Percentiles rank a stretch among this genome's conserved stretches.
Evolutionary conservation across 345 rosid genomes (phyloP).

Genomic region (Murraya koenigii): DNA sequence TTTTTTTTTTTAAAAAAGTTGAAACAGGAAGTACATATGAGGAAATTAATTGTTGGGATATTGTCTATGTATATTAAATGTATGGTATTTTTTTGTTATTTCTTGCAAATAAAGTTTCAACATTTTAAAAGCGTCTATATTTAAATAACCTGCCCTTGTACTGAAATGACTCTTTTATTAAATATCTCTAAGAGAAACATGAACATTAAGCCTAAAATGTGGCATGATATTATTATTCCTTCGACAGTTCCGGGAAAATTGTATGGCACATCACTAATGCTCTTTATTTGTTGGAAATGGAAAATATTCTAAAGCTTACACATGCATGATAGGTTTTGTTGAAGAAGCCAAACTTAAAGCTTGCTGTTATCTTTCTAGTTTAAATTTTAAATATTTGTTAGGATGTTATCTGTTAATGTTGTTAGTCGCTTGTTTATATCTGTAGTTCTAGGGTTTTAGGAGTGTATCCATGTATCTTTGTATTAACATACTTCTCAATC

Average conservation of each 20-base stretch:
- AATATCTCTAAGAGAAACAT: neutral
- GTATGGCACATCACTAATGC: neutral
- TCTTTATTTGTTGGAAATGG: neutral
- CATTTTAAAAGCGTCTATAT: neutral
- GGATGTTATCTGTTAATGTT: too few species aligned
- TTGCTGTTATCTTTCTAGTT: too few species aligned
- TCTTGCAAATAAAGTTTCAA: slow-evolving; percentile 1
- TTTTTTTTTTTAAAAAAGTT: neutral
- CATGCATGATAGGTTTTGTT: neutral
- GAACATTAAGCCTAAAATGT: neutral
- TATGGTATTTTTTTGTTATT: neutral
- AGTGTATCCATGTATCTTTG: too few species aligned
- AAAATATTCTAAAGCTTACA: neutral
- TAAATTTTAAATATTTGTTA: too few species aligned
- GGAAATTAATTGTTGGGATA: neutral
- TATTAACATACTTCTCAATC: too few species aligned
- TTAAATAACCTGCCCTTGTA: neutral
- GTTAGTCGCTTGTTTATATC: too few species aligned
- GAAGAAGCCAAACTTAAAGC: too few species aligned
- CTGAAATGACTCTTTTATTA: neutral
- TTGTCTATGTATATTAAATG: neutral
- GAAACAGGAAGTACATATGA: neutral
- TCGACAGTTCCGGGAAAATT: neutral
- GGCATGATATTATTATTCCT: neutral
- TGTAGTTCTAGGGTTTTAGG: too few species aligned